These are phyloP conservation scores for Candida pseudoviswanathii DNA, from an alignment of 1,139 yeast genomes.

Conservation along the genomic window DNA sequence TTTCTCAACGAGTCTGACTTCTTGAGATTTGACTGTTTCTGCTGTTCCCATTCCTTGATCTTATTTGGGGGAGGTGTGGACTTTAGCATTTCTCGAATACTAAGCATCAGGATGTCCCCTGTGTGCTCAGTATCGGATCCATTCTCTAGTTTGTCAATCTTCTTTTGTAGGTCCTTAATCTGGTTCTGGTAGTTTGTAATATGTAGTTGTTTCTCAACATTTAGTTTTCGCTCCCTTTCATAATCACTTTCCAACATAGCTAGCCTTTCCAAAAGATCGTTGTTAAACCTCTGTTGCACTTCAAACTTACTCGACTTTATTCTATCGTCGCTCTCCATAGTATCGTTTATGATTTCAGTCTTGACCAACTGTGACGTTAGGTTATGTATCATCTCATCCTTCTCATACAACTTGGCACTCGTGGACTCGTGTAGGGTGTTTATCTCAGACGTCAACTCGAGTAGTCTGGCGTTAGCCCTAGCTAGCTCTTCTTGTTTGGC, in stretches of 20 bases:
- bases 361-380: conserved; percentile 38
- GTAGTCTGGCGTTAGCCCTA: conserved; percentile 18
- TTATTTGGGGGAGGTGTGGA: conserved; percentile 34
- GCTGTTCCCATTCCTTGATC: conserved; percentile 1
- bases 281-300: conserved; percentile 39
- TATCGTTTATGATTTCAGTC: conserved; percentile 44
- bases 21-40: conserved; percentile 14
- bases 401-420: conserved; percentile 18
- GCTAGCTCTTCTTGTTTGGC: conserved; percentile 9
- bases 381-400: conserved; percentile 24
- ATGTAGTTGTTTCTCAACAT: conserved; percentile 34
- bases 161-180: conserved; percentile 24
- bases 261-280: conserved; percentile 43
- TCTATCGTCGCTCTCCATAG: conserved; percentile 44
- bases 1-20: conserved; percentile 28
- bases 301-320: conserved; percentile 34
- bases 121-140: not conserved
- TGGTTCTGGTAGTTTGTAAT: conserved; percentile 41
- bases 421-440: conserved; percentile 23
- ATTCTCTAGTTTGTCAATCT: conserved; percentile 13
- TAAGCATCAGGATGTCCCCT: conserved; percentile 27
- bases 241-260: conserved; percentile 46
- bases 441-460: conserved; percentile 24
- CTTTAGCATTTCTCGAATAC: conserved; percentile 33
- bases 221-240: conserved; percentile 34